These are phyloP conservation scores for Phytophthora hybrid DNA, from an alignment of 352 stramenopile genomes.

Conservation along the genomic window DNA sequence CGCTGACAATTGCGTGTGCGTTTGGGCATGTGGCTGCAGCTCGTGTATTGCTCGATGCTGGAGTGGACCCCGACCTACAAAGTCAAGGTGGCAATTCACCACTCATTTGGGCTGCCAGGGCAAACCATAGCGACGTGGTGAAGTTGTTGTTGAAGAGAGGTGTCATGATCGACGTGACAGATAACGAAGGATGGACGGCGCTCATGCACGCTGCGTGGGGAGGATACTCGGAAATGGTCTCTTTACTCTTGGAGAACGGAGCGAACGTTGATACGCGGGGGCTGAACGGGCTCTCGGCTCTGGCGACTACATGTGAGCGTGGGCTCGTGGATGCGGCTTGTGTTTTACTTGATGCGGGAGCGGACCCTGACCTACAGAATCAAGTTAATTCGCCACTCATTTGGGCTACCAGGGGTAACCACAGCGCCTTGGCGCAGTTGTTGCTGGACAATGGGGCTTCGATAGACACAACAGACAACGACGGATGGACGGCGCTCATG, in stretches of 20 bases:
- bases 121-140: not conserved
- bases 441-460: not conserved
- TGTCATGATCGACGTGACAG: not conserved
- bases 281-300: not conserved
- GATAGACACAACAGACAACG: not conserved
- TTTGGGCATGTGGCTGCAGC: not conserved
- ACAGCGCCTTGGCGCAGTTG: not conserved
- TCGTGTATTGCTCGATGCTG: not conserved
- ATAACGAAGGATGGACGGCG: conserved; percentile 1
- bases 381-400: conserved; percentile 6
- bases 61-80: not conserved
- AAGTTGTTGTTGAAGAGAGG: not conserved
- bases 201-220: not conserved
- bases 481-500: not conserved
- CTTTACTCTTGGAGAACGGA: not conserved
- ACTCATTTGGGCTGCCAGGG: not conserved
- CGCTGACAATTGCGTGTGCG: not conserved
- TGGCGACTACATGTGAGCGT: not conserved
- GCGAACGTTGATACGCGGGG: not conserved
- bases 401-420: no score
- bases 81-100: not conserved
- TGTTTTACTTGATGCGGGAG: not conserved
- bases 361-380: not conserved
- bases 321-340: not conserved
- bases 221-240: not conserved